Percentiles rank a stretch among this genome's conserved stretches.
Evolutionary conservation across 352 stramenopile genomes (phyloP).

Genomic region (Pythium utonaiense): DNA sequence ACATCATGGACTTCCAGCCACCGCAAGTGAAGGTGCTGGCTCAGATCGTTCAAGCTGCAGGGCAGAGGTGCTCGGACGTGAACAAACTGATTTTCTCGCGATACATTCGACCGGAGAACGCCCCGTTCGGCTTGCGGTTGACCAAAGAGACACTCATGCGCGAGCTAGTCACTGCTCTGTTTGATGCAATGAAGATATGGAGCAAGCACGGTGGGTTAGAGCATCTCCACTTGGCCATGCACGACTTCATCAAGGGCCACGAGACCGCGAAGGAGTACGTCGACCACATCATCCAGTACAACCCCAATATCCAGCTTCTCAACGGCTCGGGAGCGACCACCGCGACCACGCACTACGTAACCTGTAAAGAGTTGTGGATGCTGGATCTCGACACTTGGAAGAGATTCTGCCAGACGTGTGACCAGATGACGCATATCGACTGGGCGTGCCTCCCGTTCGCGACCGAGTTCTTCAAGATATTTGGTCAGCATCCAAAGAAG

Average conservation of each 20-base stretch:
- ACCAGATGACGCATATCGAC: neutral
- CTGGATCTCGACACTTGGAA: slow-evolving; percentile 2
- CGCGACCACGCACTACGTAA: neutral
- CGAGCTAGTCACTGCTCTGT: neutral
- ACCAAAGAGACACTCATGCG: neutral
- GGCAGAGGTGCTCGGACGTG: neutral
- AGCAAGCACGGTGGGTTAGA: neutral
- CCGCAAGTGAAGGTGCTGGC: neutral
- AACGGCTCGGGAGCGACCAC: neutral
- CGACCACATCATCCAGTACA: neutral
- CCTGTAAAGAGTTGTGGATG: neutral
- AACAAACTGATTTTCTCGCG: neutral
- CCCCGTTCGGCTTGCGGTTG: neutral
- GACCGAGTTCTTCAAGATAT: slow-evolving; percentile 7
- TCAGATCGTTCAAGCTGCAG: neutral
- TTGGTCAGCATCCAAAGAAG: slow-evolving; percentile 5
- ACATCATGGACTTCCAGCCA: neutral
- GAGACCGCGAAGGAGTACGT: neutral
- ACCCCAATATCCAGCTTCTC: neutral
- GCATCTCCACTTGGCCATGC: neutral
- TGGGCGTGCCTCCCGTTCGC: slow-evolving; percentile 5
- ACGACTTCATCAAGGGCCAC: neutral
- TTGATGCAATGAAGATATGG: neutral
- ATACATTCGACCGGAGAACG: neutral
- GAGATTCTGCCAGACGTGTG: neutral